Conservation (phyloP, 106 monocot species). For the Agapanthus africanus region DNA sequence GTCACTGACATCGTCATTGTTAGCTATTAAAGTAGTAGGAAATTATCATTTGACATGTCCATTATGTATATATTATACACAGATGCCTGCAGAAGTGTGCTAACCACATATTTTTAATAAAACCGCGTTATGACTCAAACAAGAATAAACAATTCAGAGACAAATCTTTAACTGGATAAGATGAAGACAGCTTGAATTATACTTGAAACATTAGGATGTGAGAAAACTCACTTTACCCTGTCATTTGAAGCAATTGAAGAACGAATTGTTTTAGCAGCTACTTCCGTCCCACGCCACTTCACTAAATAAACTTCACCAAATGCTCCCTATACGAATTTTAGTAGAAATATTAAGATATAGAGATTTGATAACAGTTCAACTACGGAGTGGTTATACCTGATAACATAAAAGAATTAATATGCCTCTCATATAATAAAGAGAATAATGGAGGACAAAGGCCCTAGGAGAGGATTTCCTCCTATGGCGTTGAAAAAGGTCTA, state of each 20-base stretch:
- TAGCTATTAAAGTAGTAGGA: neutral
- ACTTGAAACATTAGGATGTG: neutral
- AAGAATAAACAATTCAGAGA: neutral
- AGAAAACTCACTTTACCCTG: slow-evolving; percentile 16
- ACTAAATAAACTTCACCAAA: slow-evolving; percentile 24
- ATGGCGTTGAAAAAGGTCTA: too few relatives aligned
- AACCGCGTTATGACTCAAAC: neutral
- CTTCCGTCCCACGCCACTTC: slow-evolving; percentile 22
- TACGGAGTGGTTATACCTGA: too few relatives aligned
- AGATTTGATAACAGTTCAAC: too few relatives aligned
- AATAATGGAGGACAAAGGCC: too few relatives aligned
- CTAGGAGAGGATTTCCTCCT: too few relatives aligned
- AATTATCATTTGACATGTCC: neutral
- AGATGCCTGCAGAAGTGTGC: neutral
- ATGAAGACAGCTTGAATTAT: neutral
- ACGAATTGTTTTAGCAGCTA: slow-evolving; percentile 27
- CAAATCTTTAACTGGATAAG: neutral
- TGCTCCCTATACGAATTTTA: slow-evolving; percentile 20
- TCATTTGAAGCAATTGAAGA: slow-evolving; percentile 21
- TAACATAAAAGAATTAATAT: too few relatives aligned
- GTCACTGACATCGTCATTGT: neutral
- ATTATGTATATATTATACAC: neutral
- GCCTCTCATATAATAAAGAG: too few relatives aligned
- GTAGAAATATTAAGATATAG: too few relatives aligned
- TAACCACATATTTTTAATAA: neutral